phyloP scores from a whole-genome alignment of 208 protist species.

The Acanthamoeba lenticulata region DNA sequence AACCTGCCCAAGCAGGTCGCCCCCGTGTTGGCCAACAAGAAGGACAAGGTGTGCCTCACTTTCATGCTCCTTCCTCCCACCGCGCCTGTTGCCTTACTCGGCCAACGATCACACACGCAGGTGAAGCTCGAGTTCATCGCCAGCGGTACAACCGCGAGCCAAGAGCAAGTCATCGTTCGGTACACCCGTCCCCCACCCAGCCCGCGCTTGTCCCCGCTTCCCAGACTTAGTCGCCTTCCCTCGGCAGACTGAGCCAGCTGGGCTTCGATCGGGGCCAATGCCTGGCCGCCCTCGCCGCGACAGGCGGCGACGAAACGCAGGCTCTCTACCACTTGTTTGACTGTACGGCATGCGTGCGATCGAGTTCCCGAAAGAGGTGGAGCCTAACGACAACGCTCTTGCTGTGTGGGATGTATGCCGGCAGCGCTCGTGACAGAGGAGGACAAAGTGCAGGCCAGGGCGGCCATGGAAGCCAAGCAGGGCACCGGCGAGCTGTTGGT shows the following conservation, averaged over 20 bases:
- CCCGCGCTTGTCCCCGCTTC: too few species aligned
- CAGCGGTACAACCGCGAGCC: not conserved
- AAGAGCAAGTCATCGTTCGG: not conserved
- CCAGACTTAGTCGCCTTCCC: too few species aligned
- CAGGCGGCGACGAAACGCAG: not conserved
- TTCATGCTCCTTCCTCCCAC: not conserved
- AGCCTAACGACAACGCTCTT: too few species aligned
- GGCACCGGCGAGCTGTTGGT: not conserved
- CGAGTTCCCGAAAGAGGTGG: too few species aligned
- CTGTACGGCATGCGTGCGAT: not conserved
- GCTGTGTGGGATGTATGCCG: too few species aligned
- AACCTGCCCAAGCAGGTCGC: not conserved
- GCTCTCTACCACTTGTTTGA: not conserved
- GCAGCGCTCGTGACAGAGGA: not conserved
- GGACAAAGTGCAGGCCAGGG: not conserved
- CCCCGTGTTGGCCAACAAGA: not conserved
- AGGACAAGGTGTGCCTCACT: not conserved
- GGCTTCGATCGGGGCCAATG: not conserved
- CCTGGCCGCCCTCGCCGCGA: not conserved
- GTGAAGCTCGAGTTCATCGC: not conserved
- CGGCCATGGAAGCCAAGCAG: not conserved
- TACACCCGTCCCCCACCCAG: not conserved
- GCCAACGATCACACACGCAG: too few species aligned
- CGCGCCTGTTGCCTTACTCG: too few species aligned
- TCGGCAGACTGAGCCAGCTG: not conserved